A percentile compares a stretch with the other conserved stretches of the same genome.
phyloP scores from a whole-genome alignment of 202 grass and related monocot genomes.

The Brachypodium distachyon region DNA sequence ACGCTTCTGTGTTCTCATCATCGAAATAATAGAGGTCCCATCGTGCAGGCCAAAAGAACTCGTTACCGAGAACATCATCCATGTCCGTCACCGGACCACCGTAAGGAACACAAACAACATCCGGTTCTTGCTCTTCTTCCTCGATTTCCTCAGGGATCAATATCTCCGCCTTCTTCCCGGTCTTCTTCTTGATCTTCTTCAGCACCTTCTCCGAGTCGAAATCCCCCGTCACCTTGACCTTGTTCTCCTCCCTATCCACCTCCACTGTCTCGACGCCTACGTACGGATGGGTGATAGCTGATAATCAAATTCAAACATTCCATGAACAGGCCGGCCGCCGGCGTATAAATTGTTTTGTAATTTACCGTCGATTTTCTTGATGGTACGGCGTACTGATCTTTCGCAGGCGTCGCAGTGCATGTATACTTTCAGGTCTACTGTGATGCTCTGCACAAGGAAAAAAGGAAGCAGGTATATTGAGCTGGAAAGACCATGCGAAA shows the following conservation, averaged over 20 bases:
- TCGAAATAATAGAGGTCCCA: slow-evolving; percentile 33
- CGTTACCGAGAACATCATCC: slow-evolving; percentile 3
- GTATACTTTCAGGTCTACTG: slow-evolving; percentile 35
- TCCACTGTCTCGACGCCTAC: slow-evolving; percentile 41
- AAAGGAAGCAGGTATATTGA: neutral
- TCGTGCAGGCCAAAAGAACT: neutral
- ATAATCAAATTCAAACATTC: neutral
- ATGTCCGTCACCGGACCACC: neutral
- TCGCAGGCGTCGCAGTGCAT: slow-evolving; percentile 67
- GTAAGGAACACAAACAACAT: neutral
- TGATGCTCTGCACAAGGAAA: slow-evolving; percentile 27
- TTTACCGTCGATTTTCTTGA: slow-evolving; percentile 40
- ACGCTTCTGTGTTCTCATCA: slow-evolving; percentile 42
- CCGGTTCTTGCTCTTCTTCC: neutral
- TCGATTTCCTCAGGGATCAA: slow-evolving; percentile 4
- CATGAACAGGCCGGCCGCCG: neutral
- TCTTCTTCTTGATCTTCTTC: slow-evolving; percentile 50
- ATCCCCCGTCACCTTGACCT: slow-evolving; percentile 38
- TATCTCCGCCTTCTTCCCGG: slow-evolving; percentile 45
- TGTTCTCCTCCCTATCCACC: slow-evolving; percentile 50
- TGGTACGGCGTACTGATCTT: slow-evolving; percentile 25
- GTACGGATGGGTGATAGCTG: neutral
- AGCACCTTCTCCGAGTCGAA: slow-evolving; percentile 36
- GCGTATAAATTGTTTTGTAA: no score
- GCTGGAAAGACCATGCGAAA: no score